Conservation (phyloP, 371 early-diverging fungal genomes). For the Syncephalastrum monosporum region DNA sequence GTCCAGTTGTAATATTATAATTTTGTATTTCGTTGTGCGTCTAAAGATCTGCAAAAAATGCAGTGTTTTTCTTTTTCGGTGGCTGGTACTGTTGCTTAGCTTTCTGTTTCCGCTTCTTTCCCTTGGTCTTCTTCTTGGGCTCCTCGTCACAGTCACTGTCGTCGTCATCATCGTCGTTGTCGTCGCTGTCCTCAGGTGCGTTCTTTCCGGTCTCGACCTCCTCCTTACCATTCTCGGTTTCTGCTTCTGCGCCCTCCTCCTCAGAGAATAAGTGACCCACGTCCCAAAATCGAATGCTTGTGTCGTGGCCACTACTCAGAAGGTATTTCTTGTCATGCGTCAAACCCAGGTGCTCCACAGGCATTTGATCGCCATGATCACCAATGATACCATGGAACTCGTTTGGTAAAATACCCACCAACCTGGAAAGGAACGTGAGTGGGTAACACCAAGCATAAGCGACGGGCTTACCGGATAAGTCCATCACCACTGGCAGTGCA, state of each 20-base stretch:
- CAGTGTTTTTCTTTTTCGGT: constrained; percentile 5
- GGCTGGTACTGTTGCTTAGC: constrained; percentile 8
- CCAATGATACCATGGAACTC: constrained; percentile 82
- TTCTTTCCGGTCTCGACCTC: constrained; percentile 16
- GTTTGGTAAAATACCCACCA: constrained; percentile 85
- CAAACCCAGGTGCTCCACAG: constrained; percentile 75
- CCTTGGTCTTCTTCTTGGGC: constrained; percentile 15
- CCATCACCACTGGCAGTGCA: constrained; percentile 93
- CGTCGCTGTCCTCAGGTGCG: constrained; percentile 6
- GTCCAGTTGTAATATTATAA: too few species aligned
- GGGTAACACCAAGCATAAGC: not conserved
- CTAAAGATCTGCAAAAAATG: constrained; percentile 18
- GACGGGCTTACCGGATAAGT: constrained; percentile 56
- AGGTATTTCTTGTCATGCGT: constrained; percentile 67
- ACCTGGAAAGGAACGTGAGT: constrained; percentile 32
- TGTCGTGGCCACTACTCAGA: constrained; percentile 84
- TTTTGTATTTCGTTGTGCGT: not conserved
- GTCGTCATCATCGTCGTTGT: constrained; percentile 16
- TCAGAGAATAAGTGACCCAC: constrained; percentile 56
- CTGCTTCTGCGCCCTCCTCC: constrained; percentile 44
- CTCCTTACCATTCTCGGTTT: constrained; percentile 33
- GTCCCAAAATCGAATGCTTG: constrained; percentile 85
- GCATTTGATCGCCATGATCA: constrained; percentile 83
- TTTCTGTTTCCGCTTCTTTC: constrained; percentile 7
- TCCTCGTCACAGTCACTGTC: constrained; percentile 16